Evolutionary conservation across 306 rosid species (phyloP), one percentile per base, ranked within the genome.

Genomic region (Cucumis hystrix): DNA sequence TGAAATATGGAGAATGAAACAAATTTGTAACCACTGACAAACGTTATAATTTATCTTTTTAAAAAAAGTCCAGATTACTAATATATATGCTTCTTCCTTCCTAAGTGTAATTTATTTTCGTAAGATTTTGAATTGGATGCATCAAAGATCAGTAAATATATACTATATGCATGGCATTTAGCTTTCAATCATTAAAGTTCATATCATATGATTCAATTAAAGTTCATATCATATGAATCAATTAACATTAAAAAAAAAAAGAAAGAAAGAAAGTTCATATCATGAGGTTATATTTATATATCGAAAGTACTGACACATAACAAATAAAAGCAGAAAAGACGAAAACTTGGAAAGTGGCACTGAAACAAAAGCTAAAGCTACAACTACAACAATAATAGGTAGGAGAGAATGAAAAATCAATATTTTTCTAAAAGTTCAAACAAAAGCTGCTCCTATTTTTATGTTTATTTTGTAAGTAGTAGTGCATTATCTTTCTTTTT

Each of bases 1-100:
- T 95, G 92, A 25, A 71, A 71, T 17, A 39, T 16, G 23, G 15
- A 71, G n/a, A 80, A 79, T 73, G 70, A 77, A 5, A 60, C 28
- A 43, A 58, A 10, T 1, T n/a, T 52, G 33, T 17, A 45, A 72
- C 3, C 20, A 13, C 3, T 51, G 12, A 43, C 39, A n/a, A 39
- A 64, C 39, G 0, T 35, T 17, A 16, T 43, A 3, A 28, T 15
- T 7, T n/a, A n/a, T 28, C 30, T 28, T 28, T 28, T 28, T 8
- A 18, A 6, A 73, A 52, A 3, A 2, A 0, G 7, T 11, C 18
- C 28, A 23, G 51, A 14, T 23, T 20, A 11, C 15, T 45, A 52
- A 6, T 54, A 54, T 33, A 13, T 6, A 6, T 54, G 8, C 20
- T 54, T 17, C 1, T 54, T 5, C 9, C 0, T 54, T 16, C 58